Evolutionary conservation across 768 basidiomycete genomes (phyloP), one percentile per base, ranked within the genome.

Genomic region (Ramaria sp.): DNA sequence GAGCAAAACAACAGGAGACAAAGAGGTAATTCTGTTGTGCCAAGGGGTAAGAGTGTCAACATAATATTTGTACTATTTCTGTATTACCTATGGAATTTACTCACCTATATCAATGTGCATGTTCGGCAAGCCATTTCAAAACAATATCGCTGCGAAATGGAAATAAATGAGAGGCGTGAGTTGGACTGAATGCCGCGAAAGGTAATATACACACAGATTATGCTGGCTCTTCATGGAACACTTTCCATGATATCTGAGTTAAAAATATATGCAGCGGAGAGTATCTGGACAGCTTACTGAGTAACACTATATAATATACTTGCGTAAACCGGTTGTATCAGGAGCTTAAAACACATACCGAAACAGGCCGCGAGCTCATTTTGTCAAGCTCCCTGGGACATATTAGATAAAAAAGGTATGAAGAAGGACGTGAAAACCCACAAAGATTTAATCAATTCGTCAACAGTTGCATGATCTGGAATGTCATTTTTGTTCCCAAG

Each of bases 221-320:
- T 96, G 91, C 69, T 90, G 88, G 65, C 84, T 93, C 70, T 93
- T 94, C 86, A 95, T 94, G 2, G 91, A 96, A 68, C 92, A 95
- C 93, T 96, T 63, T 0, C 12, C 9, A 12, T 24, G 37, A 33
- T 27, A 27, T 27, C 27, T 27, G 27, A 27, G 27, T 27, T 27
- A 27, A 5, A 27, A 27, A 27, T 2, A 5, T 5, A 27, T 5
- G 27, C 27, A n/a, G n/a, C n/a, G n/a, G n/a, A n/a, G 27, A 27
- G 27, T 27, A 27, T 2, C 27, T 27, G 5, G 2, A 27, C 27
- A 4, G 63, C 82, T 58, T 70, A 89, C 88, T 61, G 88, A 90
- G 66, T 90, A 91, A 63, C 88, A 90, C 87, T 90, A 59, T 55
- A 55, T 41, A 34, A 12, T 11, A 24, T 27, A 4, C 39, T 3